A percentile compares a stretch with the other conserved stretches of the same genome.
Conservation (phyloP, 805 yeast species). For the Suhomyces xylopsoci region DNA sequence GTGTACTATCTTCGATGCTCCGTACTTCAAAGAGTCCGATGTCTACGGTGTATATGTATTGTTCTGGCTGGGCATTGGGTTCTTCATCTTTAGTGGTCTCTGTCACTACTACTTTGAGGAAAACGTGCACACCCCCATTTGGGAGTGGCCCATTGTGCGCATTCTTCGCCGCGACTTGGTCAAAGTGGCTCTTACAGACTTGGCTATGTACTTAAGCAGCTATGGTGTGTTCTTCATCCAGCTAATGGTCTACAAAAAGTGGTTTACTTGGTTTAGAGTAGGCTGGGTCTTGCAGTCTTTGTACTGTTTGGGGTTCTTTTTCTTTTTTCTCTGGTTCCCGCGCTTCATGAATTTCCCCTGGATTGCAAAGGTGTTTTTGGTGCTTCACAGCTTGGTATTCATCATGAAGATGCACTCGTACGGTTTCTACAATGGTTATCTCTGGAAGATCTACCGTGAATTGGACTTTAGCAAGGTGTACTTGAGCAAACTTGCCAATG, state of each 20-base stretch:
- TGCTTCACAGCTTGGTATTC: constrained; percentile 80
- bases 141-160: constrained; percentile 52
- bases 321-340: constrained; percentile 51
- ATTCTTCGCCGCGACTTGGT: constrained; percentile 60
- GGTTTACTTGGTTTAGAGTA: constrained; percentile 54
- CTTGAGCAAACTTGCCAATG: constrained; percentile 28
- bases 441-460: constrained; percentile 64
- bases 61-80: constrained; percentile 67
- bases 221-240: constrained; percentile 66
- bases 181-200: constrained; percentile 71
- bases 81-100: constrained; percentile 51
- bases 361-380: constrained; percentile 84
- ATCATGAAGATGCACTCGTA: constrained; percentile 96
- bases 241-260: constrained; percentile 40
- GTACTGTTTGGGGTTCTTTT: constrained; percentile 53
- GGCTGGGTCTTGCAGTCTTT: constrained; percentile 65
- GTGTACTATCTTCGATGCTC: constrained; percentile 54
- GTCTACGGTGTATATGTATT: constrained; percentile 82
- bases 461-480: constrained; percentile 46
- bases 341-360: constrained; percentile 60
- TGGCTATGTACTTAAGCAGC: constrained; percentile 65
- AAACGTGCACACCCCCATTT: constrained; percentile 44
- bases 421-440: constrained; percentile 86
- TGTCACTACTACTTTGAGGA: constrained; percentile 49
- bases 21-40: constrained; percentile 39